Conservation (phyloP, 2,329 filamentous ascomycete species). For the Aspergillus sojae region DNA sequence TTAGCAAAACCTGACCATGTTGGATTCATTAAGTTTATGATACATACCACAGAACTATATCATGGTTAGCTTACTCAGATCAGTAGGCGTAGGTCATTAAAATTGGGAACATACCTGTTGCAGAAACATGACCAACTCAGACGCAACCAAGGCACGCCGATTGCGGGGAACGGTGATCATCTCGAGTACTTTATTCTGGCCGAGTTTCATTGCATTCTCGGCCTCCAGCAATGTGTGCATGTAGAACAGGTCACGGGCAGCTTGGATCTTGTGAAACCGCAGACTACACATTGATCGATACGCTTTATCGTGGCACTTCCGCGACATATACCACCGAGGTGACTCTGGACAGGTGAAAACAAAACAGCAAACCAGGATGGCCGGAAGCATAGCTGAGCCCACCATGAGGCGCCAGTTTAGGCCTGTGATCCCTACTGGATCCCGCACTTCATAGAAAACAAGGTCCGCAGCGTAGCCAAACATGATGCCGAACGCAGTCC, state of each 20-base stretch:
- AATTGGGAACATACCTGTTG: conserved; percentile 55
- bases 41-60: conserved; percentile 44
- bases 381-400: conserved; percentile 65
- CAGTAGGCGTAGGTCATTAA: background rate
- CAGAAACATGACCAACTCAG: conserved; percentile 68
- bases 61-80: background rate
- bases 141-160: conserved; percentile 63
- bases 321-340: conserved; percentile 53
- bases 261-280: conserved; percentile 47
- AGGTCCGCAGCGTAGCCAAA: conserved; percentile 64
- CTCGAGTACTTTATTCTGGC: conserved; percentile 57
- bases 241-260: conserved; percentile 50
- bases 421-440: conserved; percentile 54
- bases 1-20: background rate
- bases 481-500: conserved; percentile 55
- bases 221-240: conserved; percentile 60
- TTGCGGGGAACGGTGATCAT: conserved; percentile 64
- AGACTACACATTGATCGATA: conserved; percentile 49
- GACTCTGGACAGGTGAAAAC: conserved; percentile 66
- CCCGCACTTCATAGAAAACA: conserved; percentile 59
- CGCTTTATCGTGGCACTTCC: conserved; percentile 45
- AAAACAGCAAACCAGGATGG: background rate
- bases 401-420: conserved; percentile 71
- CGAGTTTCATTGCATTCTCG: conserved; percentile 52
- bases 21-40: background rate